Conservation (phyloP, 805 yeast species). For the Yarrowia sp. region DNA sequence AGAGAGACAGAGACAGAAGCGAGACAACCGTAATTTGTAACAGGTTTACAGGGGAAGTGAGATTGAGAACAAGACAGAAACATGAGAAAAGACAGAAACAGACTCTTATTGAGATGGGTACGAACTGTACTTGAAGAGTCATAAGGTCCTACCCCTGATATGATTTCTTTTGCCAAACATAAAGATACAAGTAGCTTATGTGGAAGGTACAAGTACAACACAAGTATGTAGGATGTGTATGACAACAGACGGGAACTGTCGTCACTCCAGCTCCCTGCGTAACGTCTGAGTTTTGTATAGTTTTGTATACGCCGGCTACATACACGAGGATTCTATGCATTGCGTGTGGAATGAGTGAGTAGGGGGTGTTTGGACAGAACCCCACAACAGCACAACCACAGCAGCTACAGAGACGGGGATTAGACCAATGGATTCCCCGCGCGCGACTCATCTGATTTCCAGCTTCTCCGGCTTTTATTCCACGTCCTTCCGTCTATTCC, state of each 20-base stretch:
- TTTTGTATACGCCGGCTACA: conserved; percentile 6
- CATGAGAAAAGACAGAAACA: too few species aligned
- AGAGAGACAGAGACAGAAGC: too few species aligned
- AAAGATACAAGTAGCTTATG: too few species aligned
- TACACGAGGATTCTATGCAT: conserved; percentile 35
- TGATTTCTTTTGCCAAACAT: conserved; percentile 1
- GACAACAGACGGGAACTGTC: too few species aligned
- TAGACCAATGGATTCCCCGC: neutral
- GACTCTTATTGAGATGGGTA: too few species aligned
- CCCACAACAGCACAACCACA: neutral
- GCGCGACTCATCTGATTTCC: neutral
- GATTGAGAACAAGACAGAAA: neutral
- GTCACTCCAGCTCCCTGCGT: conserved; percentile 31
- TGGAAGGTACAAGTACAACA: too few species aligned
- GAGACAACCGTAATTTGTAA: neutral
- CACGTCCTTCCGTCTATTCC: too few species aligned
- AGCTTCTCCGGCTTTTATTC: neutral
- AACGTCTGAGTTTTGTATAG: conserved; percentile 35
- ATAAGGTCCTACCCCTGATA: neutral
- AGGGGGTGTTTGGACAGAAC: neutral
- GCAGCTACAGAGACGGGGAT: neutral
- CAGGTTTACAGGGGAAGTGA: neutral
- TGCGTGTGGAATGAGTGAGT: conserved; percentile 7
- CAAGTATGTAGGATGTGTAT: too few species aligned
- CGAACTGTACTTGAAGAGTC: too few species aligned